A percentile compares a stretch with the other conserved stretches of the same genome.
Conservation (phyloP, 352 stramenopile species). For the Pythium diclinum region DNA sequence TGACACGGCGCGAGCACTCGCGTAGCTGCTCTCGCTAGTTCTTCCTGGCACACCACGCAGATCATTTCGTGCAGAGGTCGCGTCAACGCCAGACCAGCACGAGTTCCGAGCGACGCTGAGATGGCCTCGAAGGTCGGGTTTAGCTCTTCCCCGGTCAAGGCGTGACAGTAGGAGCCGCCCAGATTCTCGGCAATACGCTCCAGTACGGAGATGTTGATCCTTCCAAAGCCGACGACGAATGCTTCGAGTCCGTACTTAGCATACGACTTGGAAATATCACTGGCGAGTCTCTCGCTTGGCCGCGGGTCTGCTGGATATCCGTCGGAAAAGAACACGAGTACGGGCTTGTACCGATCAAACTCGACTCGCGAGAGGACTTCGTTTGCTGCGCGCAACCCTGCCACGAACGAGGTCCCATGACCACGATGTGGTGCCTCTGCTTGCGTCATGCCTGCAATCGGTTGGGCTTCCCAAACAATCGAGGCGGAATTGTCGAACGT, state of each 20-base stretch:
- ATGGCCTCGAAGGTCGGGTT: constrained; percentile 77
- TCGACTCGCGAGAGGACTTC: constrained; percentile 69
- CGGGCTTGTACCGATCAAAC: constrained; percentile 58
- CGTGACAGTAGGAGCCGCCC: constrained; percentile 59
- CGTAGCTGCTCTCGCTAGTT: constrained; percentile 48
- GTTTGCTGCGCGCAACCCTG: constrained; percentile 48
- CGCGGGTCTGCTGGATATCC: constrained; percentile 45
- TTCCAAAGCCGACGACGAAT: constrained; percentile 71
- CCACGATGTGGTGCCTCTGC: constrained; percentile 35
- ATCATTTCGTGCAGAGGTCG: constrained; percentile 58
- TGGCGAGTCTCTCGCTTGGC: constrained; percentile 49
- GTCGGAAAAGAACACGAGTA: constrained; percentile 80
- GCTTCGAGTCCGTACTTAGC: constrained; percentile 55
- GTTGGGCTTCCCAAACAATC: constrained; percentile 51
- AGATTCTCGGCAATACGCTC: constrained; percentile 52
- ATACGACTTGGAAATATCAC: constrained; percentile 53
- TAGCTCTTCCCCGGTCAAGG: constrained; percentile 60
- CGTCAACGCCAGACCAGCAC: constrained; percentile 49
- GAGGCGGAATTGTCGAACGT: constrained; percentile 46
- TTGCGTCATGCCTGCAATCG: constrained; percentile 43
- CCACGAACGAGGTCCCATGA: constrained; percentile 50
- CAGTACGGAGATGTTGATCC: constrained; percentile 58
- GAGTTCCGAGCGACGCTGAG: constrained; percentile 62
- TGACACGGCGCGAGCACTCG: constrained; percentile 39
- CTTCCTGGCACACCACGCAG: constrained; percentile 60